Base-by-base conservation (phyloP, 2,329 filamentous ascomycete species). In the Dryadomyces sulphureus region DNA sequence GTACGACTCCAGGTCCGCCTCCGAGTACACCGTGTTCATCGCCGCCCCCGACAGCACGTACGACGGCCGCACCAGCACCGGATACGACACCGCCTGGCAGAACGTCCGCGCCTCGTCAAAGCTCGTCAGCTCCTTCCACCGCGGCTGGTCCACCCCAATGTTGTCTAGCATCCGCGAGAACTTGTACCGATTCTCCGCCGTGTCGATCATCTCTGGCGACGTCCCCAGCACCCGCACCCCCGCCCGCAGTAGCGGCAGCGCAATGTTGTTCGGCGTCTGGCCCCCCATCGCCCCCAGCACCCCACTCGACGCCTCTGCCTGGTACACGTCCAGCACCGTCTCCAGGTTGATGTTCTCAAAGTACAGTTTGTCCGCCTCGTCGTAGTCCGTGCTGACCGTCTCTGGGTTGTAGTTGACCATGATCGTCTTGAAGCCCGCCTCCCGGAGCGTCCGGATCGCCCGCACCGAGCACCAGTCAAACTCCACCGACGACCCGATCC, bases 391-490 rank as follows among this genome's bases (percentile, higher is more conserved):
- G 53, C 69, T 76, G 0, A 94, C 83, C 0, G 88, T 94, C 60
- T 95, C 89, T 0, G 89, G 89, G 58, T 95, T 94, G 59, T 57
- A 52, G 57, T 94, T 94, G 43, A 94, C 80, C 90, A 96, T 96
- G 57, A 96, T 80, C 0, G 92, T 96, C 72, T 96, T 96, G 69
- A 82, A 79, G 2, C 84, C 84, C 49, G 81, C 76, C 53, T 85
- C 77, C 43, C 92, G 79, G 7, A 98, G 74, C 2, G 92, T 96
- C 52, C 90, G 81, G 51, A 96, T 93, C 6, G 92, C 87, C 49
- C 90, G 75, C 24, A 98, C 92, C 5, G 92, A 94, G 63, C 92
- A 96, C 92, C 92, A 98, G 64, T 98, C 92, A 62, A 98, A 98
- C 61, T 98, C 92, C 49, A 98, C 92, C 0, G 90, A 95, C 0